These are phyloP conservation scores for Helotiales sp. DNA, from an alignment of 2,329 filamentous ascomycete species.

Conservation along the genomic window DNA sequence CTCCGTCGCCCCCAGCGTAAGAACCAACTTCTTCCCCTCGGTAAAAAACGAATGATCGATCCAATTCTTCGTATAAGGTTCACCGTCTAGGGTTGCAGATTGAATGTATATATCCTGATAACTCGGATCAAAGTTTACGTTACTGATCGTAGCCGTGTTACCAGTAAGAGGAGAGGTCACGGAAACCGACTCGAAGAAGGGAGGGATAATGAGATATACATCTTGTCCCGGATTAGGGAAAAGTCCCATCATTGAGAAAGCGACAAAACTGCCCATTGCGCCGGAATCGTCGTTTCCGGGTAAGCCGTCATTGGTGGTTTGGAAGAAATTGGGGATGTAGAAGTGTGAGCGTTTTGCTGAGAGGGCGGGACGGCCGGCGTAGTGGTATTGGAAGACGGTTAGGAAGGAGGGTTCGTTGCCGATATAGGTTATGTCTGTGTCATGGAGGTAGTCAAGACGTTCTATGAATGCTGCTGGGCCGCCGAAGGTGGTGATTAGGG, in stretches of 20 bases:
- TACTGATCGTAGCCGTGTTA: constrained; percentile 59
- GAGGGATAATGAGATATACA: constrained; percentile 68
- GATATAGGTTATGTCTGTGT: constrained; percentile 61
- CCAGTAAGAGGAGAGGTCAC: constrained; percentile 58
- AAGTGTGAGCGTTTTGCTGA: constrained; percentile 56
- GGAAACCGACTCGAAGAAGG: constrained; percentile 62
- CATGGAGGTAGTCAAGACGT: constrained; percentile 65
- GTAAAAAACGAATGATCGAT: constrained; percentile 67
- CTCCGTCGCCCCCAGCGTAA: constrained; percentile 59
- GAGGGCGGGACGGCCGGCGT: constrained; percentile 54
- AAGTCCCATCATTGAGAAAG: constrained; percentile 40
- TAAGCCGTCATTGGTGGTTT: constrained; percentile 57
- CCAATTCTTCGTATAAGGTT: constrained; percentile 65
- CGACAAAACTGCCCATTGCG: constrained; percentile 49
- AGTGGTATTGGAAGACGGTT: constrained; percentile 69
- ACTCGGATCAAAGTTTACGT: constrained; percentile 59
- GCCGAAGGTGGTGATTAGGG: constrained; percentile 59
- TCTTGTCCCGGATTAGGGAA: constrained; percentile 71
- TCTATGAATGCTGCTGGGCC: constrained; percentile 57
- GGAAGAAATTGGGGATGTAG: constrained; percentile 66
- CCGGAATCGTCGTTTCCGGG: constrained; percentile 72
- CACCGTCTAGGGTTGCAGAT: constrained; percentile 60
- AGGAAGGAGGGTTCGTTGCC: constrained; percentile 66
- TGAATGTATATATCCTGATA: constrained; percentile 65
- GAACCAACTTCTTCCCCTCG: constrained; percentile 62